Evolutionary conservation across 1,284 basidiomycete genomes (phyloP).

Genomic region (Fistulinella cinereoalba): DNA sequence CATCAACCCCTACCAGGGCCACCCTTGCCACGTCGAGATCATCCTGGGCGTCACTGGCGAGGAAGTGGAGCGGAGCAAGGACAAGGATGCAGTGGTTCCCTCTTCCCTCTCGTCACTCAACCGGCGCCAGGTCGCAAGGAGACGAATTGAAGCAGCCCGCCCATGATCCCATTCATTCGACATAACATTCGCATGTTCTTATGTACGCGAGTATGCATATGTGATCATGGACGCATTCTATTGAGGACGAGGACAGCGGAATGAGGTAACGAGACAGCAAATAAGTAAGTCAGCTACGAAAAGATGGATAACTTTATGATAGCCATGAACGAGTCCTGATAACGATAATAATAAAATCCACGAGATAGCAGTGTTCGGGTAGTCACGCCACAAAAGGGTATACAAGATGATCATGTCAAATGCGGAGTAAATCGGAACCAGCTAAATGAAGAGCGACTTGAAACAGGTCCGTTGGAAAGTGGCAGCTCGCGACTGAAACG

Average conservation of each 20-base stretch:
- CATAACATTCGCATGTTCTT: slow-evolving; percentile 13
- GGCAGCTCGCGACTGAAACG: no score
- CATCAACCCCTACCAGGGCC: slow-evolving; percentile 89
- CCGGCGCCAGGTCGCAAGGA: slow-evolving; percentile 79
- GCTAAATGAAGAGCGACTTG: no score
- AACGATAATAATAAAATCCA: no score
- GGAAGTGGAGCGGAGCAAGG: slow-evolving; percentile 88
- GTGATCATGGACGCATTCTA: slow-evolving; percentile 6
- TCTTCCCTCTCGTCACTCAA: slow-evolving; percentile 63
- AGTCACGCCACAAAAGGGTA: no score
- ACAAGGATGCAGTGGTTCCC: slow-evolving; percentile 59
- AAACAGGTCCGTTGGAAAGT: no score
- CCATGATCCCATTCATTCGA: slow-evolving; percentile 18
- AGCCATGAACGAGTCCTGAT: no score
- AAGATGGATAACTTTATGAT: no score
- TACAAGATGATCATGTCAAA: no score
- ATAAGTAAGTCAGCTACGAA: background rate
- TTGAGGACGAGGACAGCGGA: slow-evolving; percentile 1
- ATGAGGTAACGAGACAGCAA: no score
- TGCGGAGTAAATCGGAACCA: no score
- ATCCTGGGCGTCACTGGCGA: slow-evolving; percentile 78
- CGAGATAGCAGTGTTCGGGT: no score
- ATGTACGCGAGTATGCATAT: slow-evolving; percentile 35
- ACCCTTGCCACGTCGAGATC: slow-evolving; percentile 95
- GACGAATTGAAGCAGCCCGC: slow-evolving; percentile 77